These are phyloP conservation scores for Xylariaceae sp. DNA, from an alignment of 2,329 filamentous ascomycete species.

Conservation along the genomic window DNA sequence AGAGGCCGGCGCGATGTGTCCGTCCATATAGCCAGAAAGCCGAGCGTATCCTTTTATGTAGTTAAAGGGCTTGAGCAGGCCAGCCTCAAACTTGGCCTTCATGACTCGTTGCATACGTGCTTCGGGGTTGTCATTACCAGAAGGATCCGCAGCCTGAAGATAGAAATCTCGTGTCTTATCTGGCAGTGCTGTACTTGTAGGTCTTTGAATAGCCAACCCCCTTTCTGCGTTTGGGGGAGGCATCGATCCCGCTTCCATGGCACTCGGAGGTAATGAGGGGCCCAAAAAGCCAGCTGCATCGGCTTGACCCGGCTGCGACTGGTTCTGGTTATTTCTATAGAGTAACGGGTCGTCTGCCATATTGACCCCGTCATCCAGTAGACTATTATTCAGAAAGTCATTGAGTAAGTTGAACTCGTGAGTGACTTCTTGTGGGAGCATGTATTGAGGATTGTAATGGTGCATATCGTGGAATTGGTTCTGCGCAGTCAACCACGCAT, in stretches of 20 bases:
- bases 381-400: constrained; percentile 89
- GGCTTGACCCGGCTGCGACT: constrained; percentile 37
- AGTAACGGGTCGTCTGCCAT: constrained; percentile 63
- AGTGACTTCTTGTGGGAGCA: constrained; percentile 88
- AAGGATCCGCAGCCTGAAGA: constrained; percentile 92
- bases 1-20: constrained; percentile 75
- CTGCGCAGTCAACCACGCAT: constrained; percentile 76
- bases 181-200: constrained; percentile 58
- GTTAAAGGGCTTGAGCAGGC: constrained; percentile 93
- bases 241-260: constrained; percentile 44
- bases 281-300: constrained; percentile 49
- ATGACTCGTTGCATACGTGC: constrained; percentile 94
- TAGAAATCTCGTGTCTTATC: constrained; percentile 88
- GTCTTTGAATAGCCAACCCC: constrained; percentile 57
- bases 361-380: constrained; percentile 78
- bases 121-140: constrained; percentile 79
- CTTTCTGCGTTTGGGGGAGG: constrained; percentile 47
- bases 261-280: constrained; percentile 33
- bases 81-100: constrained; percentile 93
- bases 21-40: constrained; percentile 87
- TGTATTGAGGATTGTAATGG: constrained; percentile 88
- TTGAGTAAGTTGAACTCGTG: constrained; percentile 97
- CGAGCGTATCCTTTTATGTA: constrained; percentile 95
- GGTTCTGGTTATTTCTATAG: constrained; percentile 37
- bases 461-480: constrained; percentile 94